Percentiles rank a stretch among this genome's conserved stretches.
phyloP scores from a whole-genome alignment of 345 rosid species.

The Eucalyptus camaldulensis region DNA sequence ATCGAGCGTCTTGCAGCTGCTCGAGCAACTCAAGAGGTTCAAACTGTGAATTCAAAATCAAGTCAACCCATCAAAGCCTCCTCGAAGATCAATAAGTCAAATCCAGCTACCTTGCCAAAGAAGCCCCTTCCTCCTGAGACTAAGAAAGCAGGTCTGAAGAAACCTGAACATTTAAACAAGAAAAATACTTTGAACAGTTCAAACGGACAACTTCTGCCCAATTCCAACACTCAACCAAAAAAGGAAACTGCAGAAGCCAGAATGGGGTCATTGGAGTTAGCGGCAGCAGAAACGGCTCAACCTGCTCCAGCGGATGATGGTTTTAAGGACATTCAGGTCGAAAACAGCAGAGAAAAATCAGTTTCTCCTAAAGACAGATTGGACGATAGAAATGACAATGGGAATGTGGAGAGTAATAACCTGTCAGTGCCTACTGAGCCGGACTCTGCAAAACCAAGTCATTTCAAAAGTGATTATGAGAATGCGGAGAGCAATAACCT shows the following conservation, averaged over 20 bases:
- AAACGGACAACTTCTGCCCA: conserved; percentile 6
- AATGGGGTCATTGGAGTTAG: conserved; percentile 3
- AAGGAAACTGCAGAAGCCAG: conserved; percentile 15
- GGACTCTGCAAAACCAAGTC: background rate
- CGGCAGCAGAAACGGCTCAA: conserved; percentile 6
- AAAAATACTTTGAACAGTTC: conserved; percentile 3
- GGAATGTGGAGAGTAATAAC: background rate
- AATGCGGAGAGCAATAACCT: background rate
- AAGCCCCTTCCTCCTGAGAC: conserved; percentile 13
- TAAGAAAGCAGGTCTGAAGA: conserved; percentile 20
- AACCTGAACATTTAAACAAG: conserved; percentile 21
- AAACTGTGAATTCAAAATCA: conserved; percentile 19
- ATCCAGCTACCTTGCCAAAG: conserved; percentile 1
- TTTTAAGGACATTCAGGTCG: conserved; percentile 57
- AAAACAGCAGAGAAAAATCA: conserved; percentile 10
- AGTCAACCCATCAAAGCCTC: conserved; percentile 29
- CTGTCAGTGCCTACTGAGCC: background rate
- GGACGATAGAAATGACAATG: conserved; percentile 5
- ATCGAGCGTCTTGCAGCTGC: conserved; percentile 82
- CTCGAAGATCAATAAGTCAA: conserved; percentile 23
- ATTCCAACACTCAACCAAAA: conserved; percentile 23
- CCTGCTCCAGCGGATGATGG: conserved; percentile 14
- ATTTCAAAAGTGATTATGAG: conserved; percentile 7
- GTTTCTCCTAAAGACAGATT: background rate
- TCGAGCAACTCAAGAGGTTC: conserved; percentile 29